Evolutionary conservation across 2,329 filamentous ascomycete genomes (phyloP).

Genomic region (Fusarium heterosporum): DNA sequence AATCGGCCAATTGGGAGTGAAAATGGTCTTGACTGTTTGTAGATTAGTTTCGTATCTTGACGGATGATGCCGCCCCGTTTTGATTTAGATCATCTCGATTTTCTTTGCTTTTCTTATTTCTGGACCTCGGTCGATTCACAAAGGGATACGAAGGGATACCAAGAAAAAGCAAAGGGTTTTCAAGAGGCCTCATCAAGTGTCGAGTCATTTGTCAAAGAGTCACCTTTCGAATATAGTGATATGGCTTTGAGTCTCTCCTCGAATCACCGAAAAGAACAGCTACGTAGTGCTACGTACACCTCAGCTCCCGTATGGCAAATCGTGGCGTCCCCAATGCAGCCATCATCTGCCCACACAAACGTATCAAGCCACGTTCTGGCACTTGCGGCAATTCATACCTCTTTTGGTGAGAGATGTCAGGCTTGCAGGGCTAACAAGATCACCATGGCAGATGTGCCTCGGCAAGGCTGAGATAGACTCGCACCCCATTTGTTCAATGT

Average conservation of each 20-base stretch:
- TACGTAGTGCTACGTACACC: background rate
- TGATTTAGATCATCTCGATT: background rate
- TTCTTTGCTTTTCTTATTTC: background rate
- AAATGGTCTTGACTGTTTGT: background rate
- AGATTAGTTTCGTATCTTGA: constrained; percentile 3
- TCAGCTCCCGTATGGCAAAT: too few relatives aligned
- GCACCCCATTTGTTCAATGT: background rate
- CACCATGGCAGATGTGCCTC: background rate
- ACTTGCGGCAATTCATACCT: background rate
- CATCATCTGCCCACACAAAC: constrained; percentile 3
- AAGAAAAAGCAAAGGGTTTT: too few relatives aligned
- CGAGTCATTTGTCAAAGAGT: background rate
- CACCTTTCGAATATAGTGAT: background rate
- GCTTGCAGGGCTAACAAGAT: background rate
- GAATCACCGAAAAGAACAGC: background rate
- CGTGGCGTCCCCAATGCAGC: constrained; percentile 6
- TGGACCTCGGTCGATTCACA: background rate
- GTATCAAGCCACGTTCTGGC: constrained; percentile 7
- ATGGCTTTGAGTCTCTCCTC: background rate
- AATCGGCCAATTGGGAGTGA: background rate
- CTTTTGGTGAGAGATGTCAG: background rate
- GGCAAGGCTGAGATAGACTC: background rate
- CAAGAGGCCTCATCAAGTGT: too few relatives aligned
- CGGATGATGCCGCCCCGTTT: background rate
- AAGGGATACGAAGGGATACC: background rate